Conservation (phyloP, 305 asterid genomes). For the Fraxinus velutina region DNA sequence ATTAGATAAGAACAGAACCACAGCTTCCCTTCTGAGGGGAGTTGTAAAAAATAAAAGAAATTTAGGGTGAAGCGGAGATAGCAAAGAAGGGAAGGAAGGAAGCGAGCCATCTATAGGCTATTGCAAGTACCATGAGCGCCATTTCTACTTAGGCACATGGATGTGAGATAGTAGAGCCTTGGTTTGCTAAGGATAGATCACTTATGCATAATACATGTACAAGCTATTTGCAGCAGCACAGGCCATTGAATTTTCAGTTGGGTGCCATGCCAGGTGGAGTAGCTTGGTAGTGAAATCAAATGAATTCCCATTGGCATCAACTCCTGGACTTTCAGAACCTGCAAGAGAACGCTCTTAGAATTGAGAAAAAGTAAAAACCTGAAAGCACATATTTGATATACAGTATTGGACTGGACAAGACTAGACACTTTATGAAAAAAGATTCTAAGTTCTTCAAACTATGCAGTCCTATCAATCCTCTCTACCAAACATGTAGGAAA, state of each 20-base stretch:
- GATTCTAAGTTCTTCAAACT: not conserved
- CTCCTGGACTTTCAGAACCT: conserved; percentile 79
- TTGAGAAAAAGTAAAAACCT: not conserved
- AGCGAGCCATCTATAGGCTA: conserved; percentile 15
- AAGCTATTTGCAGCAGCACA: conserved; percentile 99
- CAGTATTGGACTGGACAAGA: not conserved
- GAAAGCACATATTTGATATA: not conserved
- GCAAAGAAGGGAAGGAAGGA: conserved; percentile 25
- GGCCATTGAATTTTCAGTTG: conserved; percentile 85
- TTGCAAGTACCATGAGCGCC: conserved; percentile 24
- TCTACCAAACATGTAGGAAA: not conserved
- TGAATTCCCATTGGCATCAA: conserved; percentile 82
- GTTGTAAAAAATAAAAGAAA: conserved; percentile 31
- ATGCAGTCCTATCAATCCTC: not conserved
- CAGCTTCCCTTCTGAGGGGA: conserved; percentile 41
- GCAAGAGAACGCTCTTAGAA: conserved; percentile 18
- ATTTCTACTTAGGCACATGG: conserved; percentile 37
- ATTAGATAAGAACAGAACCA: conserved; percentile 37
- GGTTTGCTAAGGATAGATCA: conserved; percentile 22
- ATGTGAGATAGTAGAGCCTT: conserved; percentile 33
- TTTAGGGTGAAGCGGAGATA: conserved; percentile 40
- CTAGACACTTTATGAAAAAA: not conserved
- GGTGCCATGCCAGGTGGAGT: conserved; percentile 98
- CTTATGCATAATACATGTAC: conserved; percentile 92
- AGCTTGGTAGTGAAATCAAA: conserved; percentile 85